Conservation (phyloP, 1,284 basidiomycete species). For the Pseudozyma sp. region DNA sequence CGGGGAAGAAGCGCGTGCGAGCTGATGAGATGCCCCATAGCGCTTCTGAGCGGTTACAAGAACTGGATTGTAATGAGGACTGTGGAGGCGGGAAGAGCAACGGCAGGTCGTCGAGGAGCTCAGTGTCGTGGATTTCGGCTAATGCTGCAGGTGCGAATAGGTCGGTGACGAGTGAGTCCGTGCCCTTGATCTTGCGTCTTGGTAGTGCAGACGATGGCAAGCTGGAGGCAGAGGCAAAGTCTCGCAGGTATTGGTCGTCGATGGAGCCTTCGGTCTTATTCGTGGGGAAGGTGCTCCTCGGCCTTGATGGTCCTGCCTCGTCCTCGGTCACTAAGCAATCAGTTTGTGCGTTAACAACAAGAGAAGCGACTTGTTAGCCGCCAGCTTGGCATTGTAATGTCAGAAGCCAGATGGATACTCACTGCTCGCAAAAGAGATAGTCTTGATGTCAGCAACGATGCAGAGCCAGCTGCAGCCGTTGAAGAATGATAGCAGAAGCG, state of each 20-base stretch:
- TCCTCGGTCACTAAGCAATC: too few species aligned
- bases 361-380: too few species aligned
- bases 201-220: conserved; percentile 2
- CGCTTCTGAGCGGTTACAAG: background rate
- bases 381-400: too few species aligned
- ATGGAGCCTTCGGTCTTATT: background rate
- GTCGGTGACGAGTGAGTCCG: background rate
- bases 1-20: background rate
- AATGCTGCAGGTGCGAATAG: background rate
- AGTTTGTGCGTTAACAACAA: too few species aligned
- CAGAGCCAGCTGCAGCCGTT: background rate
- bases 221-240: background rate
- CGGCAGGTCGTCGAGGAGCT: conserved; percentile 12
- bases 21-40: conserved; percentile 19
- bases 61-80: too few species aligned
- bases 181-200: conserved; percentile 4
- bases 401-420: too few species aligned
- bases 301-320: conserved; percentile 10
- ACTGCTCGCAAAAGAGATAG: too few species aligned
- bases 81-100: conserved; percentile 23
- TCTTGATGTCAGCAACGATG: background rate
- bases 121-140: conserved; percentile 20
- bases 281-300: too few species aligned
- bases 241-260: background rate
- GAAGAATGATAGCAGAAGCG: background rate